Percentiles rank a stretch among this genome's conserved stretches.
Conservation (phyloP, 768 basidiomycete species). For the Termitomyces sp. region DNA sequence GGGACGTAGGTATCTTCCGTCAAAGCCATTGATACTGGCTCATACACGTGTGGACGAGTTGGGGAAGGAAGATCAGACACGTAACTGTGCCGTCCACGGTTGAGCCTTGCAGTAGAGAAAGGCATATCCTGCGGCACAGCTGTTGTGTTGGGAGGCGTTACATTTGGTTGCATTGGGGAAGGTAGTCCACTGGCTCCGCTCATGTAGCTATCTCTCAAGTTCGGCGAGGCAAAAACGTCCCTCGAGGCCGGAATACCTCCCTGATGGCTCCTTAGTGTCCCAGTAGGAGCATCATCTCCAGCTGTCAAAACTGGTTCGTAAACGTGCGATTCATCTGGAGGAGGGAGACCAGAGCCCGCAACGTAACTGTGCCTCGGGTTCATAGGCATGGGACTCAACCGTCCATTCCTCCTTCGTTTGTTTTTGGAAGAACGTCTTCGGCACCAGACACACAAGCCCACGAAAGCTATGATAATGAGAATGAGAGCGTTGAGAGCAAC, state of each 20-base stretch:
- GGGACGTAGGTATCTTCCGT: constrained; percentile 57
- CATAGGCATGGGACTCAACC: constrained; percentile 55
- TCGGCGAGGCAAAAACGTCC: background rate
- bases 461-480: constrained; percentile 49
- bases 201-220: constrained; percentile 4
- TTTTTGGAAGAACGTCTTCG: constrained; percentile 33
- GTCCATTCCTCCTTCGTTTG: constrained; percentile 32
- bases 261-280: background rate
- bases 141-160: background rate
- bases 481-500: constrained; percentile 76
- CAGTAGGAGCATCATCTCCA: background rate
- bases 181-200: background rate
- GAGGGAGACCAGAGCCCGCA: constrained; percentile 21
- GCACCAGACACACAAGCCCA: constrained; percentile 50
- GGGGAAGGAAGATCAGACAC: constrained; percentile 18
- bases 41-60: constrained; percentile 44
- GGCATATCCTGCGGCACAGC: constrained; percentile 9
- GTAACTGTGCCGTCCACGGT: constrained; percentile 41
- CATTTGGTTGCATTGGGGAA: constrained; percentile 5
- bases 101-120: constrained; percentile 23
- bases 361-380: constrained; percentile 39
- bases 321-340: constrained; percentile 27
- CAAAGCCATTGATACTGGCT: constrained; percentile 68
- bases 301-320: constrained; percentile 63
- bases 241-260: background rate